Conservation (phyloP, 83 land plant genomes). For the Picea mariana region DNA sequence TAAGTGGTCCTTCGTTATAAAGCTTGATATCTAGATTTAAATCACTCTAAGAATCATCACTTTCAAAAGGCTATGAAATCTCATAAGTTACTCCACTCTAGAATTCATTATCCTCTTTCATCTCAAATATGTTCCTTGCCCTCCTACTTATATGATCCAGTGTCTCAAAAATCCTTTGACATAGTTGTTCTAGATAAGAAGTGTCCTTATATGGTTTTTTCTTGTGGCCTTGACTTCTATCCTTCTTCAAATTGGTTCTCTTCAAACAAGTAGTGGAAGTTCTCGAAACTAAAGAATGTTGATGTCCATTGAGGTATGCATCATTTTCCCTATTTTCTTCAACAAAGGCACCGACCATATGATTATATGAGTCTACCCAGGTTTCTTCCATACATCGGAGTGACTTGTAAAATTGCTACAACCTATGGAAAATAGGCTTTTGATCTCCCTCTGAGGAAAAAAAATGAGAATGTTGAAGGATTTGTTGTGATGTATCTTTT, state of each 20-base stretch:
- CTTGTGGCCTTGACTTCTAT: neutral
- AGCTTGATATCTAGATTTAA: neutral
- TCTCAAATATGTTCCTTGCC: neutral
- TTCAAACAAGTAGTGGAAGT: neutral
- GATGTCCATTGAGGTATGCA: neutral
- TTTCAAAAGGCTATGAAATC: neutral
- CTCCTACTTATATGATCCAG: constrained; percentile 5
- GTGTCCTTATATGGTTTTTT: constrained; percentile 16
- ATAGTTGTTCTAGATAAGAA: constrained; percentile 18
- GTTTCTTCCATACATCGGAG: too few relatives aligned
- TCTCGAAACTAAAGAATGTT: neutral
- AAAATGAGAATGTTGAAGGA: too few relatives aligned
- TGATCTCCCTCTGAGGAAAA: too few relatives aligned
- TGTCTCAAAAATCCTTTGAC: constrained; percentile 14
- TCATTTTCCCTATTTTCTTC: neutral
- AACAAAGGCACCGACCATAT: neutral
- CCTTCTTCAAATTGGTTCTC: neutral
- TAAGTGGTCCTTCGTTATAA: neutral
- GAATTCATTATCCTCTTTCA: constrained; percentile 5
- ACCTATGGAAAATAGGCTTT: too few relatives aligned
- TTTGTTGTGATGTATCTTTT: too few relatives aligned
- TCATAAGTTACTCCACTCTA: neutral
- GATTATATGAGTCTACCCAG: too few relatives aligned
- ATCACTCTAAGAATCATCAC: neutral
- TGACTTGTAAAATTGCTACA: too few relatives aligned